Conservation (phyloP, 768 basidiomycete genomes). For the Suillus paluster region DNA sequence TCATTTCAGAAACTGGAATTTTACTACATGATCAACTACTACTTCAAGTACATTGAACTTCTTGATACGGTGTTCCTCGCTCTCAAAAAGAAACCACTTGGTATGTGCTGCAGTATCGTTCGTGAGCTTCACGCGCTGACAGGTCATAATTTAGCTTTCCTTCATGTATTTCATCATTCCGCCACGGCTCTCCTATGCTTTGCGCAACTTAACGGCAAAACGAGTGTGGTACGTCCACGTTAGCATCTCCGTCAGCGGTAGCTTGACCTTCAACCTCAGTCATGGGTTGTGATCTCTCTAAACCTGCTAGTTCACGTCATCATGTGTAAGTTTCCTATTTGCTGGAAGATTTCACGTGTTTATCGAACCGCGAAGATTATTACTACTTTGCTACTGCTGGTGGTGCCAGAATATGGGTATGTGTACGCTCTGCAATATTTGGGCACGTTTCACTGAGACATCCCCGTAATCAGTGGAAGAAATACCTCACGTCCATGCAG, state of each 20-base stretch:
- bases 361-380: conserved; percentile 65
- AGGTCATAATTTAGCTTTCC: conserved; percentile 65
- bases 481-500: conserved; percentile 95
- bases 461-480: conserved; percentile 81
- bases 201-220: conserved; percentile 91
- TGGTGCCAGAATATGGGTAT: conserved; percentile 94
- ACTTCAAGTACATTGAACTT: conserved; percentile 96
- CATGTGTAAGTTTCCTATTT: conserved; percentile 78
- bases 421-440: conserved; percentile 19
- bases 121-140: conserved; percentile 5
- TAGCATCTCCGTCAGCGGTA: background rate
- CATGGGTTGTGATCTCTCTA: conserved; percentile 93
- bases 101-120: conserved; percentile 47
- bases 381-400: conserved; percentile 99
- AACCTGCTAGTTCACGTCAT: conserved; percentile 94
- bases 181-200: conserved; percentile 96
- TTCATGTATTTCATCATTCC: conserved; percentile 99
- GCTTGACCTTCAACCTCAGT: conserved; percentile 50
- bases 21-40: conserved; percentile 99
- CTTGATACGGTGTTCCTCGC: conserved; percentile 97
- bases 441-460: conserved; percentile 7
- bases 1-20: conserved; percentile 78
- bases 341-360: conserved; percentile 4
- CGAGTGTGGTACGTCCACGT: conserved; percentile 76
- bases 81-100: conserved; percentile 97